Evolutionary conservation across 805 yeast species (phyloP).

Genomic region (Kazachstania viticola): DNA sequence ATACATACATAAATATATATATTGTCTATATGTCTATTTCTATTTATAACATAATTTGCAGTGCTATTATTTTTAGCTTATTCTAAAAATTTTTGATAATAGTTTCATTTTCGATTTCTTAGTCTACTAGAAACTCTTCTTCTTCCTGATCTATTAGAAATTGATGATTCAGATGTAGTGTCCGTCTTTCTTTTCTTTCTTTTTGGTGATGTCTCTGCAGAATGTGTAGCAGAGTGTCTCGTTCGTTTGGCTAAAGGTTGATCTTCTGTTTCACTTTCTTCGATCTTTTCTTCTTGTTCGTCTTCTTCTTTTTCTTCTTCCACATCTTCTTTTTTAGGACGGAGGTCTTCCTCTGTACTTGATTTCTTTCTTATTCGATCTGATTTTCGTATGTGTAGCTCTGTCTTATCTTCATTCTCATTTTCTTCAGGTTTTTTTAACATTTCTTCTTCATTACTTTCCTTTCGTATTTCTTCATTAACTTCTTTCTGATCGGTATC

Average conservation of each 20-base stretch:
- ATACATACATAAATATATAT: not conserved
- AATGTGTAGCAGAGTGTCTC: conserved; percentile 10
- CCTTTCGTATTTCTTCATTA: conserved; percentile 7
- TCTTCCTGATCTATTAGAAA: not conserved
- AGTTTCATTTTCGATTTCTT: conserved; percentile 19
- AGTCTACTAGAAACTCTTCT: conserved; percentile 22
- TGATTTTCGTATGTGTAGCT: conserved; percentile 1
- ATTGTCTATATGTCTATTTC: not conserved
- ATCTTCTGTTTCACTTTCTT: not conserved
- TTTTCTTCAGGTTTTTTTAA: conserved; percentile 10
- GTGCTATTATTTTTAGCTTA: too few relatives aligned
- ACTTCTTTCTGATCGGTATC: conserved; percentile 6
- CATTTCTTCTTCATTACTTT: conserved; percentile 6
- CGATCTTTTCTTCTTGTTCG: conserved; percentile 1
- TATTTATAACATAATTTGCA: too few relatives aligned
- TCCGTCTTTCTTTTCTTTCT: conserved; percentile 9
- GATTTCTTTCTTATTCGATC: not conserved
- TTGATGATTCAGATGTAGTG: not conserved
- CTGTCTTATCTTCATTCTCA: conserved; percentile 3
- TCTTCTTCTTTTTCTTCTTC: conserved; percentile 5
- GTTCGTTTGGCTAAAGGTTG: conserved; percentile 19
- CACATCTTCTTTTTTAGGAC: conserved; percentile 1
- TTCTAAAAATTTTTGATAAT: too few relatives aligned
- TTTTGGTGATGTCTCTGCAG: conserved; percentile 10
- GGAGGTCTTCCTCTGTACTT: not conserved